Conservation (phyloP, 305 asterid genomes). For the Fraxinus paxiana region DNA sequence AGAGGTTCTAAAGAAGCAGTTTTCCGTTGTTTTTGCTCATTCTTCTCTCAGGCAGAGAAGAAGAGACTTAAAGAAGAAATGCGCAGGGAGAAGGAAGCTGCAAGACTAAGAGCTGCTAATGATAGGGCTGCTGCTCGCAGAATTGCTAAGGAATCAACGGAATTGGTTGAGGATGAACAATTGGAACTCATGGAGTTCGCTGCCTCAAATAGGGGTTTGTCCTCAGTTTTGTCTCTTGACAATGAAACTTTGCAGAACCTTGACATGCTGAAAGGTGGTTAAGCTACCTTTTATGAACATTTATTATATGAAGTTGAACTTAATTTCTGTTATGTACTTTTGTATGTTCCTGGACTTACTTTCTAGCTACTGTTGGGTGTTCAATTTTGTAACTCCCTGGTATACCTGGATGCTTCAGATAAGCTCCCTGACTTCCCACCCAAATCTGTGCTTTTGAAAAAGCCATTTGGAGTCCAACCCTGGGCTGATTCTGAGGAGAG, state of each 20-base stretch:
- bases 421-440: constrained; percentile 71
- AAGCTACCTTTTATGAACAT: neutral
- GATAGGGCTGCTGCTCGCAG: constrained; percentile 79
- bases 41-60: constrained; percentile 67
- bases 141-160: constrained; percentile 77
- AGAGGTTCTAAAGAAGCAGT: neutral
- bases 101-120: constrained; percentile 79
- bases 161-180: constrained; percentile 72
- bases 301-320: neutral
- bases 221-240: constrained; percentile 68
- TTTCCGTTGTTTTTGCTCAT: constrained; percentile 4
- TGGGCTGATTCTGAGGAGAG: constrained; percentile 76
- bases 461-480: constrained; percentile 64
- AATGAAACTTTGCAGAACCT: constrained; percentile 57
- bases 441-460: constrained; percentile 54
- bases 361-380: constrained; percentile 17
- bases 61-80: constrained; percentile 76
- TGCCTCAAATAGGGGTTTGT: constrained; percentile 52
- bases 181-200: constrained; percentile 93
- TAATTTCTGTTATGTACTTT: constrained; percentile 7
- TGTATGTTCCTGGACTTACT: constrained; percentile 16
- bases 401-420: constrained; percentile 45
- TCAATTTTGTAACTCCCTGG: constrained; percentile 22
- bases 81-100: constrained; percentile 84
- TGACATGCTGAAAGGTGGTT: constrained; percentile 52